These are phyloP conservation scores for Boletus rex-veris DNA, from an alignment of 768 basidiomycete species.

Conservation along the genomic window DNA sequence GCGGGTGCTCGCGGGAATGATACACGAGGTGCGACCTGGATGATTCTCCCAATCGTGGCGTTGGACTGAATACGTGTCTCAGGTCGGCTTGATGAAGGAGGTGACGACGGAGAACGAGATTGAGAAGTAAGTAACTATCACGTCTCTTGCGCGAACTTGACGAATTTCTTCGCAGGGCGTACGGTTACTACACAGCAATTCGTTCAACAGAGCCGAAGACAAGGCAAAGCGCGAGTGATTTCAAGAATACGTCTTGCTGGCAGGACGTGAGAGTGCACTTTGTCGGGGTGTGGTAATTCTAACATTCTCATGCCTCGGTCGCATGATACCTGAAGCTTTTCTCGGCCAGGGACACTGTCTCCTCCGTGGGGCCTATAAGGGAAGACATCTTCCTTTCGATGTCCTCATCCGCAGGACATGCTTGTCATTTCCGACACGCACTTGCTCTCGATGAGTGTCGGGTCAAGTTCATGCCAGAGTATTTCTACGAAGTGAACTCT, in stretches of 20 bases:
- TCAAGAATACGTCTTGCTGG: constrained; percentile 39
- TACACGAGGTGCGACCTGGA: constrained; percentile 28
- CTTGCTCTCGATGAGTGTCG: constrained; percentile 15
- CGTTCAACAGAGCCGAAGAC: constrained; percentile 9
- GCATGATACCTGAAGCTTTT: background rate
- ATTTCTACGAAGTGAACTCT: constrained; percentile 27
- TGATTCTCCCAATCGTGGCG: background rate
- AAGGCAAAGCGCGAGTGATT: constrained; percentile 19
- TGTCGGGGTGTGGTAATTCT: background rate
- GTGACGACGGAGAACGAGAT: constrained; percentile 4
- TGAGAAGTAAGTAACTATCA: constrained; percentile 12
- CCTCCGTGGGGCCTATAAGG: constrained; percentile 3
- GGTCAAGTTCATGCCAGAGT: constrained; percentile 49
- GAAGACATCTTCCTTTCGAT: constrained; percentile 3
- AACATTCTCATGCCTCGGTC: no score
- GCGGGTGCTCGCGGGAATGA: constrained; percentile 40
- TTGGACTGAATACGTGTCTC: background rate
- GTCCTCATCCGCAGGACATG: background rate
- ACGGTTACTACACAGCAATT: constrained; percentile 8
- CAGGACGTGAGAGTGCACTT: constrained; percentile 2
- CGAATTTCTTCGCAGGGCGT: constrained; percentile 3
- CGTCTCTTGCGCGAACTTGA: background rate
- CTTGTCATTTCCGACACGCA: constrained; percentile 14
- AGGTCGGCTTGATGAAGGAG: constrained; percentile 6
- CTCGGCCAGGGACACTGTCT: constrained; percentile 10